Evolutionary conservation across 2,329 filamentous ascomycete genomes (phyloP), one percentile per base, ranked within the genome.

Genomic region (Annulohypoxylon truncatum): DNA sequence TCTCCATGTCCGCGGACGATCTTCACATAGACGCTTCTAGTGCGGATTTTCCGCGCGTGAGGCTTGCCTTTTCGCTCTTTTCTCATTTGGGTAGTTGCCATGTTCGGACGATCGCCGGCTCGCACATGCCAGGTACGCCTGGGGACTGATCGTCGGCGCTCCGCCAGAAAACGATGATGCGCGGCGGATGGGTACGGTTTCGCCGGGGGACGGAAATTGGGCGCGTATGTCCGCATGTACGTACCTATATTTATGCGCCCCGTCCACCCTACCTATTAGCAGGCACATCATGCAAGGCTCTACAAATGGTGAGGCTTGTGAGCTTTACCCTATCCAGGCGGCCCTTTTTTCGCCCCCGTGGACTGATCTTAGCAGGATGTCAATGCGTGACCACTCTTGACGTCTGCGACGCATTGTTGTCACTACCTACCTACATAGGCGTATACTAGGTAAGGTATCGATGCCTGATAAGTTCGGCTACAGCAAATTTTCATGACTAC

Each of bases 101-200:
- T 22, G 38, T 33, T 38, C 35, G 7, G 38, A 48, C 22, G 60
- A 64, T 64, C 48, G 35, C 48, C 57, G 52, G 44, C 59, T 44
- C 40, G 40, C 57, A 64, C 60, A 60, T 67, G 66, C 55, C 57
- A 66, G 29, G 38, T 48, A 53, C 50, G 44, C 44, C n/a, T 42
- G 9, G 40, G 9, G 40, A 33, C 52, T 33, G 67, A 68, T 68
- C 67, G 63, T 47, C 59, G 40, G 50, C 31, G 35, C 56, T 47
- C 65, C 40, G 53, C 44, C 38, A 22, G 58, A 52, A 54, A 44
- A 61, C 31, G 62, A 66, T 33, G 42, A 28, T 53, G 40, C 59
- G 46, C 44, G 50, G 33, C 62, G 52, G 31, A 62, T 68, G 61
- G 66, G 66, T 68, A 56, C 53, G 66, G 62, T 66, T 60, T 68